Base-by-base conservation (phyloP, 306 rosid genomes). In the barrel medic (Medicago truncatula) region DNA sequence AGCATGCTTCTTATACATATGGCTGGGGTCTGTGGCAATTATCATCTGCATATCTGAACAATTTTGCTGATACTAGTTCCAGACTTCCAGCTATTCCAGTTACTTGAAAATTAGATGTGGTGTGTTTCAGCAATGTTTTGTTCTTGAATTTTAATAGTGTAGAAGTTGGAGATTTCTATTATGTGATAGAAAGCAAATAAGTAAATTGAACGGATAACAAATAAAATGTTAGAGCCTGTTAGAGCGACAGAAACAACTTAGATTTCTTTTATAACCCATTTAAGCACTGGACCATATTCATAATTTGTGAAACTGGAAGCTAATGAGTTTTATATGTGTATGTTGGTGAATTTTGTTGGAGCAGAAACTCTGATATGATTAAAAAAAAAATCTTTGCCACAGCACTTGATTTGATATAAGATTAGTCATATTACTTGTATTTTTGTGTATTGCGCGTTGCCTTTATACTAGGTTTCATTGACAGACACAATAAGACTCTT, bases 41-140 rank as follows among this genome's bases (percentile, higher is more conserved):
- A 18, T 20, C 6, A 8, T 23, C 73, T 77, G 75, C 44, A 65
- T 57, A 74, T 67, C 67, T 57, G 60, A 76, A 49, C 64, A 34
- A 25, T 64, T 61, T 54, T 63, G 21, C 70, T 28, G 68, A 59
- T 52, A 25, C 54, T n/a, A 56, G 20, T 52, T 76, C 47, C 57
- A 23, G 65, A 59, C 65, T 59, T 59, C 65, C 2, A 14, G 3
- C 63, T 21, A 57, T 50, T 75, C 36, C 56, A 36, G 73, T 73
- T 52, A 40, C 38, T 40, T 75, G 11, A 61, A 58, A 59, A 77
- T 59, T 23, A 49, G 71, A 77, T 47, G 47, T n/a, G 25, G 57
- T 13, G 34, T 18, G 56, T 60, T 61, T 69, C 21, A 49, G 12
- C 74, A 41, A 20, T 43, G 54, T 41, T 66, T 41, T 66, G 38